Conservation (phyloP, 495 filamentous ascomycete genomes). For the Hyaloscypha hepaticicola region DNA sequence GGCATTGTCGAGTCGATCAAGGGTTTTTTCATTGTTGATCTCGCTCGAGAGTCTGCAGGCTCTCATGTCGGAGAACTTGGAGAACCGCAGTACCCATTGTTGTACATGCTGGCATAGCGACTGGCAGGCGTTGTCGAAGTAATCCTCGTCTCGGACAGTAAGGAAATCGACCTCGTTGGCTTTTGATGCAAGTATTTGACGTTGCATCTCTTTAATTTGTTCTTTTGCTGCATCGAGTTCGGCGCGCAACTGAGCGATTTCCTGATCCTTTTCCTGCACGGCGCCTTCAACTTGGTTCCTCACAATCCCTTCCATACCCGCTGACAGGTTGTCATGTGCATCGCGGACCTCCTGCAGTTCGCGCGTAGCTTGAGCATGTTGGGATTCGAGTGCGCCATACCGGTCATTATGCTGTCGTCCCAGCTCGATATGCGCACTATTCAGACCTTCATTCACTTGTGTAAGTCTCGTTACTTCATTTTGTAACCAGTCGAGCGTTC, state of each 20-base stretch:
- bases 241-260: conserved; percentile 71
- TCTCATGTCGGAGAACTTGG: conserved; percentile 87
- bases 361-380: conserved; percentile 52
- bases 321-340: conserved; percentile 57
- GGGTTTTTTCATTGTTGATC: conserved; percentile 81
- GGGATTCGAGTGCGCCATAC: conserved; percentile 57
- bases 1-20: conserved; percentile 88
- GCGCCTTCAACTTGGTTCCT: conserved; percentile 58
- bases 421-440: conserved; percentile 65
- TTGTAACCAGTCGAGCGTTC: conserved; percentile 73
- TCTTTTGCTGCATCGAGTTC: conserved; percentile 77
- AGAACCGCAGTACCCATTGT: conserved; percentile 95
- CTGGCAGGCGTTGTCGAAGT: conserved; percentile 93
- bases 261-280: conserved; percentile 70
- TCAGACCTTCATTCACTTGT: conserved; percentile 71
- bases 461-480: conserved; percentile 72
- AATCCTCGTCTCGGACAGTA: conserved; percentile 80
- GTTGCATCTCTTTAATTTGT: conserved; percentile 73
- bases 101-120: conserved; percentile 91
- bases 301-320: conserved; percentile 63
- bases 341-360: conserved; percentile 64
- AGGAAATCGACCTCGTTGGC: conserved; percentile 73
- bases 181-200: conserved; percentile 70
- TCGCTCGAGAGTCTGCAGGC: conserved; percentile 79
- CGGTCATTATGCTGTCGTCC: conserved; percentile 65